Conservation (phyloP, 1,284 basidiomycete species). For the Rhodotorula sp. region DNA sequence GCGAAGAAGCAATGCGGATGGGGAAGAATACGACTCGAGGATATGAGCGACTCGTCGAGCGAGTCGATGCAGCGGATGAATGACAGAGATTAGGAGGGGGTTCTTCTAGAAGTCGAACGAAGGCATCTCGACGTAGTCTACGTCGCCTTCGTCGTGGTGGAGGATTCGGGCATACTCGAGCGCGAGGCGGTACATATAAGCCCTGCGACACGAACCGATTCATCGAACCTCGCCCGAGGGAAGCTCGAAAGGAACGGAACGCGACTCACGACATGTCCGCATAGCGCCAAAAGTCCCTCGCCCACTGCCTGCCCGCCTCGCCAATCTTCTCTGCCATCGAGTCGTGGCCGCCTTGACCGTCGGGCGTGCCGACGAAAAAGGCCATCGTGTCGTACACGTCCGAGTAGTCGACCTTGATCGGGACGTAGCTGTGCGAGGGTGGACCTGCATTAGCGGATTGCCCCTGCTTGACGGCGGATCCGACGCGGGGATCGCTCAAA, state of each 20-base stretch:
- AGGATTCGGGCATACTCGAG: slow-evolving; percentile 40
- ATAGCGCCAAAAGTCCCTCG: slow-evolving; percentile 60
- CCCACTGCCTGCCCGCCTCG: slow-evolving; percentile 60
- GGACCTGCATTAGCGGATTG: background rate
- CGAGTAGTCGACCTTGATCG: slow-evolving; percentile 54
- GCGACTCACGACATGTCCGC: slow-evolving; percentile 59
- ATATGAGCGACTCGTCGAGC: too few species aligned
- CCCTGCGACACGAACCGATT: slow-evolving; percentile 1
- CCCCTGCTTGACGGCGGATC: background rate
- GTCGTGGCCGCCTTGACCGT: slow-evolving; percentile 57
- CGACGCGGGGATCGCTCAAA: too few species aligned
- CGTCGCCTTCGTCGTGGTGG: slow-evolving; percentile 30
- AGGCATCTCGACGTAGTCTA: slow-evolving; percentile 33
- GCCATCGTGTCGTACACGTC: slow-evolving; percentile 55
- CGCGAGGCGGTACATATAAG: slow-evolving; percentile 45
- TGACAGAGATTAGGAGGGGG: background rate
- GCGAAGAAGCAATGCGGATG: background rate
- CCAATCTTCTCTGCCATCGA: slow-evolving; percentile 61
- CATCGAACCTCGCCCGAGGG: background rate
- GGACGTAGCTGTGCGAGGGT: slow-evolving; percentile 42
- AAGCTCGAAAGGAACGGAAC: background rate
- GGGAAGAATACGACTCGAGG: background rate
- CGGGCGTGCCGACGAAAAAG: slow-evolving; percentile 51
- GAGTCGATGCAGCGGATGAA: too few species aligned
- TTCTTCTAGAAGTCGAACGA: slow-evolving; percentile 14